phyloP scores from a whole-genome alignment of 805 yeast species.

The Candida orba region DNA sequence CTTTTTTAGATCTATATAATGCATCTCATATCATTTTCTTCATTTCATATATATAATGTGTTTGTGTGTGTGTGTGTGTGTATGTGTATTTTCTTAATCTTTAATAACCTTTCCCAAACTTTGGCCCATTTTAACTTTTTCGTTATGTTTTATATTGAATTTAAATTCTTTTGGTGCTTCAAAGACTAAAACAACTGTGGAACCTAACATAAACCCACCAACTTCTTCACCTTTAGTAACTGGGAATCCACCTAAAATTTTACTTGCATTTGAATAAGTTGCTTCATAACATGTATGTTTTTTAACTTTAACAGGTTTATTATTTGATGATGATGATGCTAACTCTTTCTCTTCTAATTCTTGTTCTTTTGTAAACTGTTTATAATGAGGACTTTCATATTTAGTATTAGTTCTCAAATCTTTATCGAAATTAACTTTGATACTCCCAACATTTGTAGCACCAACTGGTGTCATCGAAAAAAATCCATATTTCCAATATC shows the following conservation, averaged over 20 bases:
- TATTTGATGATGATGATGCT: not conserved
- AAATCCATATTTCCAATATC: constrained; percentile 95
- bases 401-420: constrained; percentile 78
- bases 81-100: not conserved
- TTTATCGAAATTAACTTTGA: constrained; percentile 84
- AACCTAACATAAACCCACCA: constrained; percentile 95
- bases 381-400: constrained; percentile 38
- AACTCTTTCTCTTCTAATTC: constrained; percentile 2
- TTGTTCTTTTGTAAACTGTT: constrained; percentile 14
- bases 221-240: constrained; percentile 86
- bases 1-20: not conserved
- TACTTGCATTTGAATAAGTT: constrained; percentile 74
- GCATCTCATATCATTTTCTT: not conserved
- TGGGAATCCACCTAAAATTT: constrained; percentile 78
- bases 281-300: constrained; percentile 92
- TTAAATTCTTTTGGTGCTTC: constrained; percentile 85
- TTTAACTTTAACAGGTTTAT: constrained; percentile 34
- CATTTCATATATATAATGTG: no score
- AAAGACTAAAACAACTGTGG: constrained; percentile 93
- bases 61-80: not conserved
- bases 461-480: constrained; percentile 99
- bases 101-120: constrained; percentile 44
- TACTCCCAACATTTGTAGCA: constrained; percentile 97
- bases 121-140: constrained; percentile 81
- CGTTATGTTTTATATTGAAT: constrained; percentile 65